phyloP scores from a whole-genome alignment of 176 grass and related monocot genomes.

The Phoenix dactylifera region DNA sequence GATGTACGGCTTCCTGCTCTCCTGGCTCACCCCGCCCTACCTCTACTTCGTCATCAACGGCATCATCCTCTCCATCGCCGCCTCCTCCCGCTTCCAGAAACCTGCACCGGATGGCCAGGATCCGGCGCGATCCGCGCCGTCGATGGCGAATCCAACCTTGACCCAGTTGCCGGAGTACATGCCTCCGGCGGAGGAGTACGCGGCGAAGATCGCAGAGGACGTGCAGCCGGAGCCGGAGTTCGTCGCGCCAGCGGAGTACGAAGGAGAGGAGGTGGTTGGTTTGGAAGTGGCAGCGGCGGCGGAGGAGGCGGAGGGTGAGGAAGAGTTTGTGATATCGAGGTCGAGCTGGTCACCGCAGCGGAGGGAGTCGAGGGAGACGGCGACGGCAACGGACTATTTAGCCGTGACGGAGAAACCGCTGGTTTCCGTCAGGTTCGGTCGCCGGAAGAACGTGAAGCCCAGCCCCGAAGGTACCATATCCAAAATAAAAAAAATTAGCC shows the following conservation, averaged over 20 bases:
- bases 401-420: slow-evolving; percentile 51
- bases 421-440: slow-evolving; percentile 41
- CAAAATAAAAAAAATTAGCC: not conserved
- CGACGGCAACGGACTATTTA: too few species aligned
- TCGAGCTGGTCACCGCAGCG: slow-evolving; percentile 42
- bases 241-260: not conserved
- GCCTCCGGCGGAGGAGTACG: not conserved
- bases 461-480: slow-evolving; percentile 61
- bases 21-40: slow-evolving; percentile 82
- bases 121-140: not conserved
- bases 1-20: slow-evolving; percentile 23
- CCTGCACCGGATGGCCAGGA: not conserved
- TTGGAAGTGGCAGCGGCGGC: not conserved
- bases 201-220: not conserved
- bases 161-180: not conserved
- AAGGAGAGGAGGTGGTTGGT: not conserved
- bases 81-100: slow-evolving; percentile 60
- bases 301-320: slow-evolving; percentile 14
- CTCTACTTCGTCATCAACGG: slow-evolving; percentile 89
- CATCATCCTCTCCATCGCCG: slow-evolving; percentile 93
- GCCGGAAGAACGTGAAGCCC: slow-evolving; percentile 40
- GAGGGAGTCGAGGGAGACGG: slow-evolving; percentile 1
- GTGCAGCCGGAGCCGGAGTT: not conserved
- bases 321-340: slow-evolving; percentile 45
- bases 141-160: not conserved